A percentile compares a stretch with the other conserved stretches of the same genome.
Evolutionary conservation across 2,329 filamentous ascomycete genomes (phyloP).

Genomic region (Paecilomyces niveus): DNA sequence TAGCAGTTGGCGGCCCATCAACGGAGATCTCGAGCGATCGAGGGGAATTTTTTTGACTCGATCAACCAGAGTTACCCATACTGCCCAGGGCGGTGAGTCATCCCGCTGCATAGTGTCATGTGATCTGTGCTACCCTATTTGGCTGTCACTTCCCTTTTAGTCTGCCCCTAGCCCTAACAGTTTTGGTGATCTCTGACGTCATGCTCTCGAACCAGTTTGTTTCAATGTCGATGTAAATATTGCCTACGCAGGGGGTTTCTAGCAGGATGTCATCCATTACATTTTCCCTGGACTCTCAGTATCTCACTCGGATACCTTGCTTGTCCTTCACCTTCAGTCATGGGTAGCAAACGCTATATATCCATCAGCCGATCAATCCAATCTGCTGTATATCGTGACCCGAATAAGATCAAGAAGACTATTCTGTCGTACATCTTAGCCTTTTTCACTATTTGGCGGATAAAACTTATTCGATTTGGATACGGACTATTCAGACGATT

Average conservation of each 20-base stretch:
- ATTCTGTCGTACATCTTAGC: slow-evolving; percentile 41
- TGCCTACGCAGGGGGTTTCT: not conserved
- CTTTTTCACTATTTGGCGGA: slow-evolving; percentile 49
- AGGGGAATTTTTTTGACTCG: slow-evolving; percentile 24
- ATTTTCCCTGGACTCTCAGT: not conserved
- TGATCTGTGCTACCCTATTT: not conserved
- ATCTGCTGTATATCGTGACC: slow-evolving; percentile 20
- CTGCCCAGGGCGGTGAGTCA: slow-evolving; percentile 20
- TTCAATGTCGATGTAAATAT: not conserved
- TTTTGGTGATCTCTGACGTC: slow-evolving; percentile 9
- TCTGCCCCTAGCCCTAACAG: slow-evolving; percentile 7
- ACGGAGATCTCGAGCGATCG: slow-evolving; percentile 13
- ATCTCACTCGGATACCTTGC: not conserved
- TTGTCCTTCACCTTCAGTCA: not conserved
- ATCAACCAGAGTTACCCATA: slow-evolving; percentile 2
- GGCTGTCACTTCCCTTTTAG: not conserved
- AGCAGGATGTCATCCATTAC: not conserved
- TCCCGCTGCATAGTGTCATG: not conserved
- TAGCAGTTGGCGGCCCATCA: slow-evolving; percentile 33
- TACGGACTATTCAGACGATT: slow-evolving; percentile 46
- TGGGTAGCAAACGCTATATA: not conserved
- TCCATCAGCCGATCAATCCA: slow-evolving; percentile 21
- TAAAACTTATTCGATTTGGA: slow-evolving; percentile 42
- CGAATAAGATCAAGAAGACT: slow-evolving; percentile 17
- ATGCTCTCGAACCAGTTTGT: not conserved